phyloP scores from a whole-genome alignment of 257 asterid species.

The Solanum commersonii region DNA sequence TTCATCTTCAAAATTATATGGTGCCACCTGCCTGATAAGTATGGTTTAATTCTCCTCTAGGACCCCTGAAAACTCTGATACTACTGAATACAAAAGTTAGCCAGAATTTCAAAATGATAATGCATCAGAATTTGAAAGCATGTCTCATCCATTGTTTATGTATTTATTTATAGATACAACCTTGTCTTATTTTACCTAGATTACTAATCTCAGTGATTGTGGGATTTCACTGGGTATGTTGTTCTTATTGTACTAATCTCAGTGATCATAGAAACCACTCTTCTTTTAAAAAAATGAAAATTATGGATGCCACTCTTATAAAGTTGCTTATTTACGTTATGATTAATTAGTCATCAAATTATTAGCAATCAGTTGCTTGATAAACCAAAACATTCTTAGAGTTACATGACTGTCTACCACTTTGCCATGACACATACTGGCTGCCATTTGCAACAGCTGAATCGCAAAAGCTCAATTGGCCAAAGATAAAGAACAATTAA shows the following conservation, averaged over 20 bases:
- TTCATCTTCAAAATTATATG: not conserved
- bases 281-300: not conserved
- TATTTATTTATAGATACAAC: not conserved
- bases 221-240: not conserved
- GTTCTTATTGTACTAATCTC: not conserved
- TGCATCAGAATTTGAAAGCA: not conserved
- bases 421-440: not conserved
- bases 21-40: not conserved
- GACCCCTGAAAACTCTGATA: not conserved
- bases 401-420: not conserved
- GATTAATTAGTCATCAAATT: not conserved
- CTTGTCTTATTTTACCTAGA: not conserved
- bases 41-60: not conserved
- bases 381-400: not conserved
- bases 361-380: not conserved
- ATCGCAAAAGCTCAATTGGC: not conserved
- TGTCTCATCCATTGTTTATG: not conserved
- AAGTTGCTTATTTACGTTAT: not conserved
- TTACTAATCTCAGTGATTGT: not conserved
- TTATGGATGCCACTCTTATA: not conserved
- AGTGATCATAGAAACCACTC: not conserved
- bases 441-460: not conserved
- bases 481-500: not conserved
- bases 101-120: not conserved
- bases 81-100: not conserved